Percentiles rank a stretch among this genome's conserved stretches.
These are phyloP conservation scores for Podila epicladia DNA, from an alignment of 192 early-diverging fungal species.

Conservation along the genomic window DNA sequence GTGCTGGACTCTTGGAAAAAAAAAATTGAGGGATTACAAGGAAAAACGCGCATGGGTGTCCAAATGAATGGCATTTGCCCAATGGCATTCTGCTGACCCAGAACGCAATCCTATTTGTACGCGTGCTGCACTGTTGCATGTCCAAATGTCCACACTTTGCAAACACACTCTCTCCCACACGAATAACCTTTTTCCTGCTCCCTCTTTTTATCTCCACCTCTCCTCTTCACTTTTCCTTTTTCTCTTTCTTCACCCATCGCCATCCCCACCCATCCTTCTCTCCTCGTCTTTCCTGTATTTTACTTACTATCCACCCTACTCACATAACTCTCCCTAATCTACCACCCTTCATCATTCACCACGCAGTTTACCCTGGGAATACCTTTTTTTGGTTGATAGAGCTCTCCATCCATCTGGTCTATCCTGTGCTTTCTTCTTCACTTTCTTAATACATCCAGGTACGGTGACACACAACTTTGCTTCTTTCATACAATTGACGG, in stretches of 20 bases:
- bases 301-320: neutral
- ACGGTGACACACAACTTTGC: too few relatives aligned
- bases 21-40: too few relatives aligned
- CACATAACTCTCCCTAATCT: neutral
- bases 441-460: too few relatives aligned
- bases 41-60: too few relatives aligned
- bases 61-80: too few relatives aligned
- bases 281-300: neutral
- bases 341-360: neutral
- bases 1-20: too few relatives aligned
- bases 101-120: neutral
- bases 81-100: too few relatives aligned
- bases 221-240: neutral
- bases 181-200: neutral
- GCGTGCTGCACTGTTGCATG: neutral
- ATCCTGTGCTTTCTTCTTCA: too few relatives aligned
- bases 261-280: neutral
- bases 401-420: too few relatives aligned
- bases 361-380: neutral
- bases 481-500: too few relatives aligned
- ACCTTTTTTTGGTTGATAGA: too few relatives aligned
- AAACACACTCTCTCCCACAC: neutral
- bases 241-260: neutral
- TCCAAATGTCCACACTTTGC: neutral
- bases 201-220: neutral